Evolutionary conservation across 2,329 filamentous ascomycete genomes (phyloP), one percentile per base, ranked within the genome.

Genomic region (Epichloe elymi): DNA sequence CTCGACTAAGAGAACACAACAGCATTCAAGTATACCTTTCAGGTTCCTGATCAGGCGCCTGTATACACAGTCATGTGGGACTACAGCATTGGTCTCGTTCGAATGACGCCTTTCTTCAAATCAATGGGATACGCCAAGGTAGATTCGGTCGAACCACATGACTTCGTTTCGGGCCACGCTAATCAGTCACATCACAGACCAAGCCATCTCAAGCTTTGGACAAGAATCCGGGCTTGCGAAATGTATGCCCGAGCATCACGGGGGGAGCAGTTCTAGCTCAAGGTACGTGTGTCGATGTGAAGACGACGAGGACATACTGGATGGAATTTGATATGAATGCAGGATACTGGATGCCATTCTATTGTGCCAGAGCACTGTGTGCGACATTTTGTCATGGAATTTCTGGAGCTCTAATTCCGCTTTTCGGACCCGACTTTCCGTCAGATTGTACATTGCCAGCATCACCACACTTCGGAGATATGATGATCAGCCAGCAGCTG

Each of bases 321-420:
- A 54, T 69, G 39, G 26, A 36, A 46, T 23, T 35, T 39, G 2
- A 45, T 30, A 33, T 14, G 4, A 35, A 39, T 26, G 23, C 20
- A 95, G 89, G 93, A 36, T 98, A 97, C 67, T 98, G 93, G 93
- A 88, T 97, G 79, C 91, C 91, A 2, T 97, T 83, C 60, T 71
- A 80, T 39, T 94, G 89, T 58, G 93, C 93, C 45, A 85, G 79
- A 67, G 89, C 88, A 11, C 73, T 98, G 48, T 94, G 90, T 60
- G 79, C 87, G 4, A 96, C 87, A 1, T 97, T 97, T 65, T 97
- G 91, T 69, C 82, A 83, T 64, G 72, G 78, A 37, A 94, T 98
- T 55, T 83, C 91, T 14, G 83, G 83, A 52, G 90, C 86, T 0
- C 71, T 98, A 50, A 93, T 93, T 8, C 93, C 93, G 5, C 75